Evolutionary conservation across 352 stramenopile species (phyloP).

Genomic region (Blastocystis sp.): DNA sequence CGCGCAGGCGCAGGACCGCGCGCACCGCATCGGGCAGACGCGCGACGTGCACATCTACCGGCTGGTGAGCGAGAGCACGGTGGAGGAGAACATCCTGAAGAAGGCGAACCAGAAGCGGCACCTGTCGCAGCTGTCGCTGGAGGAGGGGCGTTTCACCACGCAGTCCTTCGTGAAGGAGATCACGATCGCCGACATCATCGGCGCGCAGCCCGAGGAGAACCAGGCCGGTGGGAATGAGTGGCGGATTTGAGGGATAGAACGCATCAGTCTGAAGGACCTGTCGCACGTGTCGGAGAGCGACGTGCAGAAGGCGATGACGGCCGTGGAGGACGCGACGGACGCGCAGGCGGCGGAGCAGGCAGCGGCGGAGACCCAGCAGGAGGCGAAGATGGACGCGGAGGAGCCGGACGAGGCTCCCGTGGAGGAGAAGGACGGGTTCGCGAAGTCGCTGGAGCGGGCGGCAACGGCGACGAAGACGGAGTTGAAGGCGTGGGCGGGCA

Average conservation of each 20-base stretch:
- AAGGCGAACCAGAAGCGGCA: conserved; percentile 95
- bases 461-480: background rate
- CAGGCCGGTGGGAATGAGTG: background rate
- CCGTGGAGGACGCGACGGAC: conserved; percentile 34
- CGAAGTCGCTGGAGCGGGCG: background rate
- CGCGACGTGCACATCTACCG: conserved; percentile 97
- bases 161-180: conserved; percentile 46
- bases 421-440: background rate
- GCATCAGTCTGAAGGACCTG: background rate
- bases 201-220: conserved; percentile 39
- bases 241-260: background rate
- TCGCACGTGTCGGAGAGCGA: background rate
- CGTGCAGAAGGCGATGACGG: background rate
- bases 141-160: conserved; percentile 58
- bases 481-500: background rate
- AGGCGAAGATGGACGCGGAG: background rate
- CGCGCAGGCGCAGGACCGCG: conserved; percentile 87
- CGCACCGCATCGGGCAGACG: conserved; percentile 94
- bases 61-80: conserved; percentile 90
- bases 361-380: background rate
- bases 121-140: conserved; percentile 88
- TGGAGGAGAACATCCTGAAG: conserved; percentile 99
- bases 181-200: conserved; percentile 35
- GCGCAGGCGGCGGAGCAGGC: background rate
- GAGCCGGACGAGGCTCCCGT: background rate